Base-by-base conservation (phyloP, 2,329 filamentous ascomycete genomes). In the Monosporascus sp. region DNA sequence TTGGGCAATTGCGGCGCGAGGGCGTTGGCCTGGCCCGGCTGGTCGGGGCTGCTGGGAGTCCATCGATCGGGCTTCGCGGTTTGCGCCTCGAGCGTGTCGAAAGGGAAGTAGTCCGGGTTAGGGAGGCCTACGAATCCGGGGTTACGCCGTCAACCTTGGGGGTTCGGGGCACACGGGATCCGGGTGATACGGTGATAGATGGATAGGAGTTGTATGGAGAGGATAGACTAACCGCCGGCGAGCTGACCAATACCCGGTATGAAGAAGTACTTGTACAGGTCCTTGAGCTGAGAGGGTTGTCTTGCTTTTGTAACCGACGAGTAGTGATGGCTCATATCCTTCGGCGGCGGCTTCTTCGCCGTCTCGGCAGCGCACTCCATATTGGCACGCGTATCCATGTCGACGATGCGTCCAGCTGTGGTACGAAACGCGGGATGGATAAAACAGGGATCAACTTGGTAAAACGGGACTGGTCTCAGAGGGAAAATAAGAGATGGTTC, bases 1-100 rank as follows among this genome's bases (percentile, higher is more conserved):
- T 67, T 64, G 17, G 72, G 69, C 20, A 76, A 63, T 48, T 67
- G 62, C 18, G 67, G 64, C 17, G 70, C 60, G 2, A 77, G 70
- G 27, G 75, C 73, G 25, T 61, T 60, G 31, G 66, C 64, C 25
- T 50, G 60, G 50, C 65, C 67, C 9, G 83, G 82, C 47, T 77
- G 74, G 67, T 87, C 88, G 38, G 84, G 81, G 11, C 86, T 20
- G 39, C 3, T 85, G 1, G 87, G 87, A 36, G 81, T 78, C 78
- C 88, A 94, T 69, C 91, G 82, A 58, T 87, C 77, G 7, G 90
- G 86, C 57, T 82, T 81, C 35, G 90, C 89, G 56, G 87, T 83
- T 59, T 87, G 85, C 41, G 91, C 89, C 71, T 96, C 90, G 57
- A 97, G 83, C 1, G 90, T 94, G 64, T 97, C 91, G 71, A 88